Evolutionary conservation across 2,329 filamentous ascomycete species (phyloP).

Genomic region (Lasiodiplodia theobromae): DNA sequence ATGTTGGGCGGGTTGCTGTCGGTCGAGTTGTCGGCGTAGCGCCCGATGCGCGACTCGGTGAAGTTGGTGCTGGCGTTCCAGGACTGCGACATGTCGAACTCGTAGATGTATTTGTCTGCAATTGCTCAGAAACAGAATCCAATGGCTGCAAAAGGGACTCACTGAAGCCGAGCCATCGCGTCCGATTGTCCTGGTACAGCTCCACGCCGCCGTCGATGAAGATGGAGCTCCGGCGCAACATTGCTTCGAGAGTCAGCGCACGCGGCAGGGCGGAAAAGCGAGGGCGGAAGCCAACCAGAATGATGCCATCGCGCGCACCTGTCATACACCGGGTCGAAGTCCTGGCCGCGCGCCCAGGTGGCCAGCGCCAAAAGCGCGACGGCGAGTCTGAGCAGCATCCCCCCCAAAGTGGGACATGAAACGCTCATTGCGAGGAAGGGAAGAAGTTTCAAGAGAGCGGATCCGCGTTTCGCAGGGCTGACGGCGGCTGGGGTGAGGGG

Average conservation of each 20-base stretch:
- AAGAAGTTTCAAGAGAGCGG: background rate
- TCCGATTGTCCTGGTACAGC: slow-evolving; percentile 11
- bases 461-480: background rate
- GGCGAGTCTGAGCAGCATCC: background rate
- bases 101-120: slow-evolving; percentile 29
- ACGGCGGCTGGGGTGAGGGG: background rate
- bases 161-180: slow-evolving; percentile 29
- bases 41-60: slow-evolving; percentile 37
- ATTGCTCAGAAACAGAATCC: background rate
- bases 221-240: slow-evolving; percentile 19
- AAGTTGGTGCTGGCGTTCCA: slow-evolving; percentile 43
- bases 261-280: background rate
- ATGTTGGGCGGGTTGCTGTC: slow-evolving; percentile 36
- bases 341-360: background rate
- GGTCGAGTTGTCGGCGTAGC: slow-evolving; percentile 35
- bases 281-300: background rate
- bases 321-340: background rate
- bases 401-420: background rate
- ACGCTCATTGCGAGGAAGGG: background rate
- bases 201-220: slow-evolving; percentile 28
- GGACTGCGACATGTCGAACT: slow-evolving; percentile 39
- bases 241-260: slow-evolving; percentile 8
- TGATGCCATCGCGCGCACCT: slow-evolving; percentile 21
- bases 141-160: background rate
- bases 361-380: background rate